A percentile compares a stretch with the other conserved stretches of the same genome.
phyloP scores from a whole-genome alignment of 305 asterid species.

The Rubia peregrina region DNA sequence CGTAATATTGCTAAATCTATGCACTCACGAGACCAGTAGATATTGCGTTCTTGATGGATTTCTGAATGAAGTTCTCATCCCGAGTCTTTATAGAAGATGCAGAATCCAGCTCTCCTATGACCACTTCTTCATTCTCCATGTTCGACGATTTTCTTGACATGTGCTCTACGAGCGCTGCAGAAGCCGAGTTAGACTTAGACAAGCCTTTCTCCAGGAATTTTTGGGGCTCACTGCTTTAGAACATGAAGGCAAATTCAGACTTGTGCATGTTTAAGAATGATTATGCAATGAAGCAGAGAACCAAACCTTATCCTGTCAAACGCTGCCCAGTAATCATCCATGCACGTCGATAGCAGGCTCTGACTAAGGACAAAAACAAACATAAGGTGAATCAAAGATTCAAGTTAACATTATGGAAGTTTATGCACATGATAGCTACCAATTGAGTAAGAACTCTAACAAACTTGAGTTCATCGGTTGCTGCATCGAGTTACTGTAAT shows the following conservation, averaged over 20 bases:
- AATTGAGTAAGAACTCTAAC: conserved; percentile 58
- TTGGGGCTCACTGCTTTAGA: conserved; percentile 47
- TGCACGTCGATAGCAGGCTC: conserved; percentile 54
- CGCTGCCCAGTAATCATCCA: conserved; percentile 71
- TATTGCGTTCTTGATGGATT: conserved; percentile 39
- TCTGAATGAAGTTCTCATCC: conserved; percentile 37
- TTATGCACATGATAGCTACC: conserved; percentile 30
- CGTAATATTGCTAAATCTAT: background rate
- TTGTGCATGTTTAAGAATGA: background rate
- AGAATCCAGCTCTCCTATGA: conserved; percentile 21
- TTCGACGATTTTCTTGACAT: conserved; percentile 25
- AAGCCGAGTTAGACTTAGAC: conserved; percentile 30
- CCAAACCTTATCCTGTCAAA: conserved; percentile 51
- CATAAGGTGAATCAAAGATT: conserved; percentile 21
- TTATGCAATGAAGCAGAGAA: conserved; percentile 10
- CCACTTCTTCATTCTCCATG: conserved; percentile 27
- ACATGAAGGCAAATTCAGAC: conserved; percentile 14
- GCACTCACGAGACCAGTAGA: conserved; percentile 51
- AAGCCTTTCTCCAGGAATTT: conserved; percentile 38
- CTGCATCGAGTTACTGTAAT: conserved; percentile 51
- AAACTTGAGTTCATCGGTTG: conserved; percentile 46
- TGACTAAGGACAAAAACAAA: conserved; percentile 40
- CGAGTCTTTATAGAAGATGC: conserved; percentile 25
- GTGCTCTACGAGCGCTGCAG: conserved; percentile 26
- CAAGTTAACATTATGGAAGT: background rate